Conservation (phyloP, 768 basidiomycete genomes). For the Thelephora aurantiotincta region DNA sequence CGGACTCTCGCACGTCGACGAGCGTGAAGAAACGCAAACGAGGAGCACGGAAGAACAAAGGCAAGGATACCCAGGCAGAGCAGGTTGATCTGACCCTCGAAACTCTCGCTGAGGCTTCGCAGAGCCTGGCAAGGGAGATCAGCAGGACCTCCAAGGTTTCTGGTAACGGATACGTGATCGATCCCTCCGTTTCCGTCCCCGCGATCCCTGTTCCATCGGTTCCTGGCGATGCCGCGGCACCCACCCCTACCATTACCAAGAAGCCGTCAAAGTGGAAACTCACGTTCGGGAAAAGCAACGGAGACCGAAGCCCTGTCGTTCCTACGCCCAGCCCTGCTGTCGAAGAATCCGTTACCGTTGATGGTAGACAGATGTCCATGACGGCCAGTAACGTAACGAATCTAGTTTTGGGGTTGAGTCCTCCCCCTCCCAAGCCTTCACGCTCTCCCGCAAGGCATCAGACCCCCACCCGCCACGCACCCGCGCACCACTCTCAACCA, state of each 20-base stretch:
- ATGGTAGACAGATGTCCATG: slow-evolving; percentile 33
- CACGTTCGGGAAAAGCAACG: slow-evolving; percentile 42
- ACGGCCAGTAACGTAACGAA: slow-evolving; percentile 70
- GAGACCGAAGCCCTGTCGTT: neutral
- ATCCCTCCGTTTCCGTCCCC: slow-evolving; percentile 6
- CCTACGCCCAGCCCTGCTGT: slow-evolving; percentile 5
- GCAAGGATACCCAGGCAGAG: slow-evolving; percentile 19
- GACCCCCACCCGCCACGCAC: too few species aligned
- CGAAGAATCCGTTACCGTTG: slow-evolving; percentile 9
- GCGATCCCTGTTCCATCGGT: slow-evolving; percentile 6
- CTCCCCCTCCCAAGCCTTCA: slow-evolving; percentile 18
- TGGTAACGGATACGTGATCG: neutral
- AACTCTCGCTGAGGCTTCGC: slow-evolving; percentile 67
- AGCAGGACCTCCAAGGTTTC: slow-evolving; percentile 33
- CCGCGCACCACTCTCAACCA: neutral
- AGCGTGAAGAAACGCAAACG: slow-evolving; percentile 73
- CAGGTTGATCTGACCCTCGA: slow-evolving; percentile 39
- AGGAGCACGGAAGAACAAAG: slow-evolving; percentile 75
- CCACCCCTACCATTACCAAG: slow-evolving; percentile 38
- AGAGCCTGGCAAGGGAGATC: slow-evolving; percentile 74
- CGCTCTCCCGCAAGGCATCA: neutral
- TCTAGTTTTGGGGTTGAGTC: slow-evolving; percentile 57
- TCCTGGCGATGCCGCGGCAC: slow-evolving; percentile 9
- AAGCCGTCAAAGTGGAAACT: slow-evolving; percentile 84
- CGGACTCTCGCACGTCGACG: slow-evolving; percentile 46